Evolutionary conservation across 2,329 filamentous ascomycete species (phyloP), one percentile per base, ranked within the genome.

Genomic region (Botrytis hyacinthi): DNA sequence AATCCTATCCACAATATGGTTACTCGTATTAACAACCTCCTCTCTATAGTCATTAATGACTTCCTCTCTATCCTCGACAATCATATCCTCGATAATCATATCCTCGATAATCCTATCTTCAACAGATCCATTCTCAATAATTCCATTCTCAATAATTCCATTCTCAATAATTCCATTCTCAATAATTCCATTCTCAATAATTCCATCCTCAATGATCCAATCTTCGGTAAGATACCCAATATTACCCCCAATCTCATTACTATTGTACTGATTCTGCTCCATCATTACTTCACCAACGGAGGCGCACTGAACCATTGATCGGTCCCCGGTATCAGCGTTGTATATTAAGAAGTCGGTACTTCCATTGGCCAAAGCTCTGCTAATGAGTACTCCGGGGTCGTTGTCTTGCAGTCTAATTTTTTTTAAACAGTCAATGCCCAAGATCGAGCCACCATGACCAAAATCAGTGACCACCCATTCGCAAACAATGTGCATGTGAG

Each of bases 371-470:
- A 16, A 29, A 54, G 26, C 51, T 54, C n/a, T 54, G n/a, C 26
- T 18, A 16, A 54, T 29, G 12, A 54, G 51, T 54, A 54, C 16
- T 54, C 51, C 0, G 12, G n/a, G 14, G 6, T 54, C 6, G 51
- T 1, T 6, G 14, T 2, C 1, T 2, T 2, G 2, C 26, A 3
- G 5, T 3, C 6, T 16, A 0, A 3, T 3, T 18, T 29, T 54
- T 5, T 12, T 54, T 8, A 29, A 18, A 54, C 51, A 29, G 16
- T 54, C 51, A 12, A 54, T 29, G 51, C n/a, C 51, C 51, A 54
- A 54, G 51, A 54, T 54, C 3, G 26, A 54, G 51, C 51, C 51
- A 54, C n/a, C 12, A 54, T 54, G 12, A 54, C 3, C 51, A 14
- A n/a, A 29, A 54, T 29, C 14, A 29, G 10, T n/a, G n/a, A 29